Base-by-base conservation (phyloP, 2,329 filamentous ascomycete species). In the Chaetothyriales sp. region DNA sequence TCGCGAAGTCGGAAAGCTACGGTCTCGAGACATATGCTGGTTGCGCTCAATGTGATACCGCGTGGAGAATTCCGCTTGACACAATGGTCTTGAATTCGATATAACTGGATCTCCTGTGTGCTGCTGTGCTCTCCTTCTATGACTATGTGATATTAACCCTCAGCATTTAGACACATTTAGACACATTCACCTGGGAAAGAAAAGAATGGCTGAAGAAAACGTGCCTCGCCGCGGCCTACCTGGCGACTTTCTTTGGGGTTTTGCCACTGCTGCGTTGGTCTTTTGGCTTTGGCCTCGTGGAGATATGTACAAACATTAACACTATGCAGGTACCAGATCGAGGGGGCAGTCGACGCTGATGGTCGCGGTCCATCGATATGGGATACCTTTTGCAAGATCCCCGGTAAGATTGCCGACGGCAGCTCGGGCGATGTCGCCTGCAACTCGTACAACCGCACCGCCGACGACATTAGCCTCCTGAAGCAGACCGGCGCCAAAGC, bases 331-430 rank as follows among this genome's bases (percentile, higher is more conserved):
- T 93, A 92, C 72, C 86, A 94, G 66, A 84, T 94, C 60, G 87
- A 94, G 72, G 87, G 87, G 52, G 80, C 80, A 46, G 73, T 76
- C 42, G 72, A 83, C 46, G 77, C 82, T 63, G 86, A 90, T 64
- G 87, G 86, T 57, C 84, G 86, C 57, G 83, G 78, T 19, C 81
- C 85, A 50, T 86, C 83, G 55, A 92, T 93, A 66, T 93, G 87
- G 87, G 87, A 94, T 68, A 82, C 78, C n/a, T 93, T 93, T 71
- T 89, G 84, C 69, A 77, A 77, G 55, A 82, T 79, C 49, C 80
- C 83, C 5, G 85, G 85, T 61, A 93, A 92, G 69, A 88, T 92
- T 61, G 85, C 86, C 51, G 84, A 86, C 61, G 82, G 79, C 52
- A 80, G 75, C 59, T 83, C 80, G 44, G 87, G 87, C 49, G 81